These are phyloP conservation scores for Calendula officinalis DNA, from an alignment of 129 eudicot species.

Conservation along the genomic window DNA sequence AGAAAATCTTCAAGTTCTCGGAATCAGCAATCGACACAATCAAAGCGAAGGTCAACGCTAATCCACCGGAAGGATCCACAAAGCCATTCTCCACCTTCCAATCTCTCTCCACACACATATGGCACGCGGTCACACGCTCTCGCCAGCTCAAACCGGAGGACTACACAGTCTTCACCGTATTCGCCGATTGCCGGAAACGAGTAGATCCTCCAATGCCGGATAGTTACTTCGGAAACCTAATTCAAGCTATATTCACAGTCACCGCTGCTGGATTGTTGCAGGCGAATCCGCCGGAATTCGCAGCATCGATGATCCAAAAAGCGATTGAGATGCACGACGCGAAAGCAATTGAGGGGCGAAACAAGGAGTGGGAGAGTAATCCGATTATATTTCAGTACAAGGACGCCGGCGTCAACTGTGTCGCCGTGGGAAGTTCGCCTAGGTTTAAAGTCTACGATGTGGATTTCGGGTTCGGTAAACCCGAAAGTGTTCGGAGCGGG, in stretches of 20 bases:
- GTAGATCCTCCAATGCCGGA: slow-evolving; percentile 98
- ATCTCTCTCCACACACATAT: slow-evolving; percentile 85
- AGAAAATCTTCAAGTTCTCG: slow-evolving; percentile 77
- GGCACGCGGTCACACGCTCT: slow-evolving; percentile 86
- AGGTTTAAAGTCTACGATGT: slow-evolving; percentile 89
- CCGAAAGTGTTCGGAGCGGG: slow-evolving; percentile 95
- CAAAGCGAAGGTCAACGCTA: slow-evolving; percentile 56
- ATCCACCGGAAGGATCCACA: slow-evolving; percentile 43
- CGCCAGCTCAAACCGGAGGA: slow-evolving; percentile 80
- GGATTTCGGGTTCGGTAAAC: slow-evolving; percentile 89
- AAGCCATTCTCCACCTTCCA: slow-evolving; percentile 91
- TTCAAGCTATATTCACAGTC: slow-evolving; percentile 92
- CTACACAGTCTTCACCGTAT: slow-evolving; percentile 91
- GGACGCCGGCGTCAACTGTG: slow-evolving; percentile 96
- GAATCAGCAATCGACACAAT: slow-evolving; percentile 70
- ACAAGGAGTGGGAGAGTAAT: slow-evolving; percentile 82
- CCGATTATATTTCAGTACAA: slow-evolving; percentile 81
- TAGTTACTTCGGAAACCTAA: slow-evolving; percentile 86
- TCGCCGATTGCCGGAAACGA: slow-evolving; percentile 89
- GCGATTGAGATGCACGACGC: slow-evolving; percentile 73
- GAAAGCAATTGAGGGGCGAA: slow-evolving; percentile 59
- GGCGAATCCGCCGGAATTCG: slow-evolving; percentile 67
- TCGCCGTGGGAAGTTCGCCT: slow-evolving; percentile 97
- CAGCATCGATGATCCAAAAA: slow-evolving; percentile 58
- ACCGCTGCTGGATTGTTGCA: slow-evolving; percentile 78